These are phyloP conservation scores for Nitzschia sp. DNA, from an alignment of 108 stramenopile genomes.

Conservation along the genomic window DNA sequence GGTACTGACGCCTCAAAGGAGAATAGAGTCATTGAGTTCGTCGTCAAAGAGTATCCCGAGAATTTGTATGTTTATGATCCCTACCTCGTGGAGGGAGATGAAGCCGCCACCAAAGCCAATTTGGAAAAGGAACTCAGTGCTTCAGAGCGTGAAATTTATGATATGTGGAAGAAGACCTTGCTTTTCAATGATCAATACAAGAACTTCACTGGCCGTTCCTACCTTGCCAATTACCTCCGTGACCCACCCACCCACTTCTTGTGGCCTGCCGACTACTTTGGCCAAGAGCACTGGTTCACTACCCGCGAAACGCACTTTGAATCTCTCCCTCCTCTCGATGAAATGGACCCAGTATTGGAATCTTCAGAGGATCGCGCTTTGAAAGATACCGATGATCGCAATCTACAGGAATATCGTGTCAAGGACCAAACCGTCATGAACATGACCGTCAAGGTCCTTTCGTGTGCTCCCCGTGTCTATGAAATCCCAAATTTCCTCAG, in stretches of 20 bases:
- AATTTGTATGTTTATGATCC: constrained; percentile 70
- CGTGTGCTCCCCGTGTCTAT: constrained; percentile 75
- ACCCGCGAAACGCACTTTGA: constrained; percentile 77
- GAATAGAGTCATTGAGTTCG: constrained; percentile 24
- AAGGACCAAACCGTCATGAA: constrained; percentile 46
- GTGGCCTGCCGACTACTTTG: constrained; percentile 78
- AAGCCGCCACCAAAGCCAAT: constrained; percentile 57
- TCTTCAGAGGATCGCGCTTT: constrained; percentile 34
- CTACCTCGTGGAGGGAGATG: constrained; percentile 55
- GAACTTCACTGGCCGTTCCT: constrained; percentile 61
- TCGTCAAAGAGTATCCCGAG: constrained; percentile 47
- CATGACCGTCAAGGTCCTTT: constrained; percentile 74
- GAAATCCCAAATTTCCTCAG: constrained; percentile 85
- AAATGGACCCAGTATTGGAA: constrained; percentile 33
- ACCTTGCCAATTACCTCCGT: constrained; percentile 48
- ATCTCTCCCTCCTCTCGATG: constrained; percentile 34
- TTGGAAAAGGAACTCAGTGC: constrained; percentile 37
- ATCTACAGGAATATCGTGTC: constrained; percentile 64
- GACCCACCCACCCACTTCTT: constrained; percentile 57
- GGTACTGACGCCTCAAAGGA: constrained; percentile 3
- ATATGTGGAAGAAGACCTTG: constrained; percentile 44
- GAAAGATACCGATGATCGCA: constrained; percentile 46
- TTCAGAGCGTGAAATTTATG: constrained; percentile 51
- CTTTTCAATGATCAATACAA: constrained; percentile 60
- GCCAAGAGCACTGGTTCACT: constrained; percentile 80